Conservation (phyloP, 1,284 basidiomycete species). For the Leucoagaricus sp. region DNA sequence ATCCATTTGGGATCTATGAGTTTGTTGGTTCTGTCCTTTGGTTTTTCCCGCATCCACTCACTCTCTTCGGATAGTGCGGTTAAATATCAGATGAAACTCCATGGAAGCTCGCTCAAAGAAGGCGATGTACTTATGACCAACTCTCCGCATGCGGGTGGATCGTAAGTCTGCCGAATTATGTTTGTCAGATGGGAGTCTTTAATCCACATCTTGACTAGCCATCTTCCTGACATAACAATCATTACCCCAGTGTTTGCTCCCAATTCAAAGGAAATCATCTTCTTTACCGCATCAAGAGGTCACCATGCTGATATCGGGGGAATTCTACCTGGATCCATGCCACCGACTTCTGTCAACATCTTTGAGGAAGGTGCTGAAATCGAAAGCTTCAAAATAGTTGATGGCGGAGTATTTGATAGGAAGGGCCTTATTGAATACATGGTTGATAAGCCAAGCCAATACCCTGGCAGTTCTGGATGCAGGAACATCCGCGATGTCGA, state of each 20-base stretch:
- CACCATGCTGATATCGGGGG: slow-evolving; percentile 80
- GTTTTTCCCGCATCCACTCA: not conserved
- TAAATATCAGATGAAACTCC: slow-evolving; percentile 84
- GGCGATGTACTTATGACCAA: slow-evolving; percentile 93
- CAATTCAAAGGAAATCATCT: slow-evolving; percentile 73
- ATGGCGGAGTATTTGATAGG: slow-evolving; percentile 78
- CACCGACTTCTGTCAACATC: slow-evolving; percentile 86
- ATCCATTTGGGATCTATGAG: slow-evolving; percentile 84
- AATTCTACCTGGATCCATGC: slow-evolving; percentile 88
- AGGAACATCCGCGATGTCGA: slow-evolving; percentile 88
- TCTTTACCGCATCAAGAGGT: slow-evolving; percentile 89
- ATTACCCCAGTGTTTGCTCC: slow-evolving; percentile 87
- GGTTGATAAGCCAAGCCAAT: slow-evolving; percentile 84
- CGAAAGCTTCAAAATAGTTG: slow-evolving; percentile 91
- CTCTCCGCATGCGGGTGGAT: slow-evolving; percentile 86
- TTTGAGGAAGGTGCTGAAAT: slow-evolving; percentile 96
- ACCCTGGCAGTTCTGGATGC: slow-evolving; percentile 83
- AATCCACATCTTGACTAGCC: slow-evolving; percentile 39
- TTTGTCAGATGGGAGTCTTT: slow-evolving; percentile 11
- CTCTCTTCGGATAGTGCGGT: slow-evolving; percentile 63
- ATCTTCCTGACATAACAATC: slow-evolving; percentile 86
- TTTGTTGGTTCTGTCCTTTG: slow-evolving; percentile 57
- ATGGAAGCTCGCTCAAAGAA: slow-evolving; percentile 68
- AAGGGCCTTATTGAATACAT: slow-evolving; percentile 78
- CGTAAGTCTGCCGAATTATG: slow-evolving; percentile 45